Base-by-base conservation (phyloP, 2,329 filamentous ascomycete species). In the Aspergillus ochraceoroseus region DNA sequence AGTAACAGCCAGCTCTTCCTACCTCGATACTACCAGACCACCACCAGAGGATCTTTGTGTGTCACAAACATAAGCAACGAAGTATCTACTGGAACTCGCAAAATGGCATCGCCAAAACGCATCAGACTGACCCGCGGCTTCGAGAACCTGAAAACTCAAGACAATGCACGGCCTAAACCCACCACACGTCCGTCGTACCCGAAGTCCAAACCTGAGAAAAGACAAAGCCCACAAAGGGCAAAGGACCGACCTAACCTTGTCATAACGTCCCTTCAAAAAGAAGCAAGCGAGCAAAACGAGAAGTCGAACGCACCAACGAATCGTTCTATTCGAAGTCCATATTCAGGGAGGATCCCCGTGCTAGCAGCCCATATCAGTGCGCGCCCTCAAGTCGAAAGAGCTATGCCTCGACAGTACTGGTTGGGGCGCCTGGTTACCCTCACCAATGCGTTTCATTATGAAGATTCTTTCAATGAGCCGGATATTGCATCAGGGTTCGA, bases 361-460 rank as follows among this genome's bases (percentile, higher is more conserved):
- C 47, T 49, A 45, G 47, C 42, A 19, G 9, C 29, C 13, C 15
- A 22, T 35, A 7, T 26, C 20, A 22, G 25, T 31, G 20, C 26
- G 7, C 34, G 38, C 18, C 33, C 38, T 7, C 44, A 61, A 50
- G 54, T 62, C 20, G 44, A 41, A 20, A 45, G 46, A 25, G 35
- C 55, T 8, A 49, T 60, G 28, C 52, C 58, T 14, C 38, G 35
- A 9, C 44, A 50, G 14, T 62, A 60, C 43, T 63, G 60, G 60
- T 48, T 62, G 2, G 60, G 60, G 6, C 52, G 60, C 12, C 53
- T 67, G 41, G 35, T 56, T 22, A 56, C 58, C 12, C 45, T 61
- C 30, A 47, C 53, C 30, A 56, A 64, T 32, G 51, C 55, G 23
- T 52, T 62, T 47, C 55, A 58, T 25, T 55, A 59, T 32, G 57